Evolutionary conservation across 2,329 filamentous ascomycete species (phyloP).

Genomic region (Pseudogymnoascus sp.): DNA sequence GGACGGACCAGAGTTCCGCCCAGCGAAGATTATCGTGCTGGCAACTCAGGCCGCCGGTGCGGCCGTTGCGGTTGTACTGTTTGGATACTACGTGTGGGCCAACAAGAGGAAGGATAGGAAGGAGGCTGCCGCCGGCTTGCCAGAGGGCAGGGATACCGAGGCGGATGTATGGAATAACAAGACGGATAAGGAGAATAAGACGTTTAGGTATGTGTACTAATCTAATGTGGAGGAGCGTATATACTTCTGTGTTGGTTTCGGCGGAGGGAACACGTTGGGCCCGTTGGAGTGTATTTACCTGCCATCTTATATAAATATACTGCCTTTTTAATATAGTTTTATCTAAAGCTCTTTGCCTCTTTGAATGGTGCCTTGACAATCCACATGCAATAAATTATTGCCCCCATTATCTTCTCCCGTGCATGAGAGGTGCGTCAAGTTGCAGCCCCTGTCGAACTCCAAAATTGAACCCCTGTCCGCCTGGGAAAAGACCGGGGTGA

Average conservation of each 20-base stretch:
- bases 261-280: not conserved
- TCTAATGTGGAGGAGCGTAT: not conserved
- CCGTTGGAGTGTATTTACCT: not conserved
- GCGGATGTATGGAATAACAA: conserved; percentile 42
- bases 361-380: not conserved
- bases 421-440: not conserved
- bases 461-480: not conserved
- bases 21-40: conserved; percentile 47
- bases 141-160: conserved; percentile 21
- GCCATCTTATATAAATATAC: not conserved
- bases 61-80: conserved; percentile 36
- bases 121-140: conserved; percentile 28
- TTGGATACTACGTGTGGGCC: conserved; percentile 44
- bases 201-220: conserved; percentile 46
- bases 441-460: not conserved
- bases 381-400: too few relatives aligned
- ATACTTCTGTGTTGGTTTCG: not conserved
- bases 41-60: conserved; percentile 32
- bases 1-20: conserved; percentile 44
- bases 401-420: not conserved
- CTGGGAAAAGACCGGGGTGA: not conserved
- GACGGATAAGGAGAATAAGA: conserved; percentile 52
- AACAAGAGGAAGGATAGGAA: conserved; percentile 35
- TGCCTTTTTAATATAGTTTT: not conserved
- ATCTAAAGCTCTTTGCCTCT: not conserved